A percentile compares a stretch with the other conserved stretches of the same genome.
phyloP scores from a whole-genome alignment of 2,329 filamentous ascomycete species.

The Knufia petricola region DNA sequence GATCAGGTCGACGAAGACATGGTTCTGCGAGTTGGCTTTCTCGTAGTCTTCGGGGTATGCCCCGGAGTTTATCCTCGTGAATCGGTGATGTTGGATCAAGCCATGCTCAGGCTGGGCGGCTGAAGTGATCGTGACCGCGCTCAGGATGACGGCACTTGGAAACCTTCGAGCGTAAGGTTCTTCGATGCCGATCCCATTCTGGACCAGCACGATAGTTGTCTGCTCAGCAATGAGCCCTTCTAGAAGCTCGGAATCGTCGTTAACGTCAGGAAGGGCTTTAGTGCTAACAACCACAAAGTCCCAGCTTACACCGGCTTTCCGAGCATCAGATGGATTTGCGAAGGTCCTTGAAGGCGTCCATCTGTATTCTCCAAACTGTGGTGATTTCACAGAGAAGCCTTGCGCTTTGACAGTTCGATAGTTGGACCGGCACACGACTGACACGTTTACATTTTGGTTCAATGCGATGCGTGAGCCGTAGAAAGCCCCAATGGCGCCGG shows the following conservation, averaged over 20 bases:
- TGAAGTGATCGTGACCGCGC: conserved; percentile 59
- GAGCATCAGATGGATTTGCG: conserved; percentile 50
- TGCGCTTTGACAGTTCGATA: conserved; percentile 52
- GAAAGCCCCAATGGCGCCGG: conserved; percentile 23
- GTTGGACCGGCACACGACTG: conserved; percentile 65
- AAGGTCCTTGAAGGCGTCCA: conserved; percentile 56
- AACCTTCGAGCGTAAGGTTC: conserved; percentile 56
- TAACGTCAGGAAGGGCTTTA: conserved; percentile 59
- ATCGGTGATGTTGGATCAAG: conserved; percentile 59
- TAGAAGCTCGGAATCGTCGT: conserved; percentile 52
- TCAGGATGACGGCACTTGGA: conserved; percentile 51
- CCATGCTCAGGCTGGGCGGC: conserved; percentile 57
- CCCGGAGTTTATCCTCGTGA: conserved; percentile 62
- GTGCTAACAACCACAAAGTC: conserved; percentile 62
- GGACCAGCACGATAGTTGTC: conserved; percentile 56
- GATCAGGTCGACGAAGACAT: conserved; percentile 37
- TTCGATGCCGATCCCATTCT: conserved; percentile 64
- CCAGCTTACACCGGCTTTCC: conserved; percentile 31
- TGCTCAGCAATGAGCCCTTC: conserved; percentile 47
- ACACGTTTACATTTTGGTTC: conserved; percentile 44
- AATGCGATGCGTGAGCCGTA: conserved; percentile 20
- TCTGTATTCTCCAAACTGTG: conserved; percentile 56
- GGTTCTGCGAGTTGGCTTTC: conserved; percentile 24
- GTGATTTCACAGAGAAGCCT: conserved; percentile 57
- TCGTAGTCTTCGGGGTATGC: conserved; percentile 49